Percentiles rank a stretch among this genome's conserved stretches.
These are phyloP conservation scores for Xylariaceae sp. DNA, from an alignment of 2,329 filamentous ascomycete species.

Conservation along the genomic window DNA sequence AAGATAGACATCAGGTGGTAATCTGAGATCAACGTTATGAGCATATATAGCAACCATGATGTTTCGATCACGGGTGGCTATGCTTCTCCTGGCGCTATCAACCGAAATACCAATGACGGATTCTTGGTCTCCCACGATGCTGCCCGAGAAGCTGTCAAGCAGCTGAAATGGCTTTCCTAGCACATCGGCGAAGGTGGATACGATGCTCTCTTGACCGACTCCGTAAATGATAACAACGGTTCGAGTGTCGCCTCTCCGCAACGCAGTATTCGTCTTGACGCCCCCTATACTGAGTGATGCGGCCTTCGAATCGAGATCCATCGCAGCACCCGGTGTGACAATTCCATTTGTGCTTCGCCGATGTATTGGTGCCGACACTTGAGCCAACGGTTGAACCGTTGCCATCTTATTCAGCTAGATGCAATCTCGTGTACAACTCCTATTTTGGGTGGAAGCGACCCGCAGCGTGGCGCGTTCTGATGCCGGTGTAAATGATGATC, in stretches of 20 bases:
- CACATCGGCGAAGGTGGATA: constrained; percentile 71
- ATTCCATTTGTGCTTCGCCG: constrained; percentile 34
- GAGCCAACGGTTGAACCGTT: constrained; percentile 44
- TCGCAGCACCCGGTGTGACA: constrained; percentile 19
- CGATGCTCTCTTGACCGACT: constrained; percentile 65
- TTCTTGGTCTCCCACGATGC: constrained; percentile 51
- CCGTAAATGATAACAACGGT: constrained; percentile 65
- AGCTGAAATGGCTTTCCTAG: constrained; percentile 67
- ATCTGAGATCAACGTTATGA: constrained; percentile 66
- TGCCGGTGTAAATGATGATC: constrained; percentile 2
- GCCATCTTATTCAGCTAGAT: constrained; percentile 30
- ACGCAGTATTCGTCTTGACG: constrained; percentile 41
- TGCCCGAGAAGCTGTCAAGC: constrained; percentile 49
- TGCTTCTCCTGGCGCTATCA: constrained; percentile 50
- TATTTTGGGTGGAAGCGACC: not conserved
- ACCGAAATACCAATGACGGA: constrained; percentile 64
- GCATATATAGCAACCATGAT: constrained; percentile 68
- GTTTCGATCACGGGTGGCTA: constrained; percentile 52
- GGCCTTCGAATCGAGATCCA: constrained; percentile 26
- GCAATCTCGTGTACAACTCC: constrained; percentile 5
- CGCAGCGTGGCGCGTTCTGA: constrained; percentile 2
- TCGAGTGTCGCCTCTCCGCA: constrained; percentile 50
- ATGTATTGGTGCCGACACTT: constrained; percentile 46
- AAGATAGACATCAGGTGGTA: constrained; percentile 60
- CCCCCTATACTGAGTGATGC: constrained; percentile 28